phyloP scores from a whole-genome alignment of 805 yeast genomes.

The Hanseniaspora jakobsenii region DNA sequence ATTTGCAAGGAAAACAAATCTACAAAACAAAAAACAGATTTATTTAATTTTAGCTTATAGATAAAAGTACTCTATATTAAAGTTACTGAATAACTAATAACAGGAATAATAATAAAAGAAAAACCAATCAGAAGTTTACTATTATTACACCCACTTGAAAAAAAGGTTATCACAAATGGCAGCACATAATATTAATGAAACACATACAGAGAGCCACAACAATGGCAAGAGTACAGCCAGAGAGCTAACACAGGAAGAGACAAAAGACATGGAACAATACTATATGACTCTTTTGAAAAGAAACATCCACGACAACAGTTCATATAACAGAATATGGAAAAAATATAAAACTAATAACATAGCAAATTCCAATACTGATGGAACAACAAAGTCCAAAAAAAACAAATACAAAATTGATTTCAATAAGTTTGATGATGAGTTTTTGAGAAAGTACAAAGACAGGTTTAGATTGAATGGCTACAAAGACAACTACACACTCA shows the following conservation, averaged over 20 bases:
- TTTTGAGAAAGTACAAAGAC: slow-evolving; percentile 59
- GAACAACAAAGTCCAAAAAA: not conserved
- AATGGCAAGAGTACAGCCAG: not conserved
- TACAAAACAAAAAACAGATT: no score
- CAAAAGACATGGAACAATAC: slow-evolving; percentile 9
- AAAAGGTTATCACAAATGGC: no score
- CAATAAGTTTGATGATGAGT: slow-evolving; percentile 44
- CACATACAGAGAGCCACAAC: not conserved
- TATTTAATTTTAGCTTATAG: no score
- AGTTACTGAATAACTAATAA: no score
- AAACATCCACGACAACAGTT: slow-evolving; percentile 13
- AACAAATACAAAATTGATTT: slow-evolving; percentile 40
- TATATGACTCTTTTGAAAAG: not conserved
- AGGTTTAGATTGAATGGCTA: slow-evolving; percentile 40
- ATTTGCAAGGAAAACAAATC: no score
- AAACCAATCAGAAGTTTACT: no score
- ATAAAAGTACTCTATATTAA: no score
- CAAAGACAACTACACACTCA: slow-evolving; percentile 51
- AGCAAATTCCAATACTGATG: not conserved
- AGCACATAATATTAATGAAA: not conserved
- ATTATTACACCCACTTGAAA: no score
- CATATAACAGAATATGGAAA: slow-evolving; percentile 11
- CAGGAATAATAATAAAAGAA: no score
- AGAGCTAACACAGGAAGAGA: not conserved
- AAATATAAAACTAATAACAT: not conserved